Evolutionary conservation across 805 yeast genomes (phyloP).

Genomic region (Metschnikowia lunata): DNA sequence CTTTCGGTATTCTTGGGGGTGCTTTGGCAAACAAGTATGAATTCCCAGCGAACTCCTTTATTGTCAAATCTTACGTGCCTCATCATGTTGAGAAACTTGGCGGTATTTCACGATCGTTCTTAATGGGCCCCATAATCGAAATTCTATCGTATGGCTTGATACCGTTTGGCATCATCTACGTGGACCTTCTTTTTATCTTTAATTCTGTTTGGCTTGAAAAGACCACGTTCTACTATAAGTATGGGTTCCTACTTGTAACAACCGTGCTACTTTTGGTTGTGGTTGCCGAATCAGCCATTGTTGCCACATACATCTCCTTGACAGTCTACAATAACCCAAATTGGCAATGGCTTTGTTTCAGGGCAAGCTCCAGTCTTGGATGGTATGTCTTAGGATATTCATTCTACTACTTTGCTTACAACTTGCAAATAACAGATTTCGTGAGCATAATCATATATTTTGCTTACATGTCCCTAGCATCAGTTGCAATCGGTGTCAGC

Average conservation of each 20-base stretch:
- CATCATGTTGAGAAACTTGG: not conserved
- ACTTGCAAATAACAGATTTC: conserved; percentile 60
- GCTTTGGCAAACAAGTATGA: conserved; percentile 38
- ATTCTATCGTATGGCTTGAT: conserved; percentile 58
- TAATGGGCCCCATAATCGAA: conserved; percentile 23
- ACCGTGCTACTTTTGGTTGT: conserved; percentile 55
- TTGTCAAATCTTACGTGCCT: conserved; percentile 10
- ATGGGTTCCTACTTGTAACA: conserved; percentile 69
- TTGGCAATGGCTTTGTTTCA: conserved; percentile 85
- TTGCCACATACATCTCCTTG: conserved; percentile 62
- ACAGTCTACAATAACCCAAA: conserved; percentile 48
- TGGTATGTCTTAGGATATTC: conserved; percentile 67
- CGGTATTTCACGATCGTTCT: conserved; percentile 17
- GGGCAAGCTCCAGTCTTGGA: conserved; percentile 65
- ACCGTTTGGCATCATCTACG: conserved; percentile 79
- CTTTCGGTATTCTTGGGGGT: conserved; percentile 75
- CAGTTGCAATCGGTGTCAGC: conserved; percentile 58
- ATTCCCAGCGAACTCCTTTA: conserved; percentile 22
- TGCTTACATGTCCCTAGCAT: conserved; percentile 64
- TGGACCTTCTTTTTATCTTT: conserved; percentile 68
- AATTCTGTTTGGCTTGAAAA: conserved; percentile 78
- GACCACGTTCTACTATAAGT: conserved; percentile 72
- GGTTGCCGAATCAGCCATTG: conserved; percentile 66
- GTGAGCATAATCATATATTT: conserved; percentile 66
- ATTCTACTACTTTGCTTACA: conserved; percentile 56